Evolutionary conservation across 1,139 yeast species (phyloP).

Genomic region (Suhomyces guaymorum): DNA sequence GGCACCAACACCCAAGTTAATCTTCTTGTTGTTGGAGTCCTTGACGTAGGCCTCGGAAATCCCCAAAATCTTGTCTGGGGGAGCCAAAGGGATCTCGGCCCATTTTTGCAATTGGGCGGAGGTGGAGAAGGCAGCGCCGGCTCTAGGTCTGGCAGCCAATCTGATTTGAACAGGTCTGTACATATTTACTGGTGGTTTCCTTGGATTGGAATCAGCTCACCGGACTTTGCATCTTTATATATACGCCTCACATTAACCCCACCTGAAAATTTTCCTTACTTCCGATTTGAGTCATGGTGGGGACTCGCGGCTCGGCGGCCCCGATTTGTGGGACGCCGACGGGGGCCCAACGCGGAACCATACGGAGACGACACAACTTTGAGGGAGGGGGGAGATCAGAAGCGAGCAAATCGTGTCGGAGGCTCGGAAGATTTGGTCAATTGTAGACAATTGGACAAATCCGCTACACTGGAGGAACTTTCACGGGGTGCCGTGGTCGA

Average conservation of each 20-base stretch:
- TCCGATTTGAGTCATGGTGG: slow-evolving; percentile 11
- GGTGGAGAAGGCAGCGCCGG: slow-evolving; percentile 20
- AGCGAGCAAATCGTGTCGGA: too few relatives aligned
- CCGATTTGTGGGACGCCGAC: too few relatives aligned
- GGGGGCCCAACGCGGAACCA: too few relatives aligned
- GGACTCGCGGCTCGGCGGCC: neutral
- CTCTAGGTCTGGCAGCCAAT: slow-evolving; percentile 10
- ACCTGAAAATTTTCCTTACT: slow-evolving; percentile 12
- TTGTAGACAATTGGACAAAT: too few relatives aligned
- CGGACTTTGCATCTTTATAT: slow-evolving; percentile 6
- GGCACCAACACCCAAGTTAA: slow-evolving; percentile 54
- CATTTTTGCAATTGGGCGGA: slow-evolving; percentile 28
- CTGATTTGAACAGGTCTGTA: slow-evolving; percentile 11
- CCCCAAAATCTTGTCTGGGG: slow-evolving; percentile 75
- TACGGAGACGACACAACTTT: too few relatives aligned
- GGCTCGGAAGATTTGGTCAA: too few relatives aligned
- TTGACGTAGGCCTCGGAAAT: slow-evolving; percentile 53
- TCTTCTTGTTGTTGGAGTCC: slow-evolving; percentile 43
- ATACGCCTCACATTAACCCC: slow-evolving; percentile 8
- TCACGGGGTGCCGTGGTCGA: too few relatives aligned
- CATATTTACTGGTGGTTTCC: slow-evolving; percentile 5
- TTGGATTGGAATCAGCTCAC: neutral
- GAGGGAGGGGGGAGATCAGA: too few relatives aligned
- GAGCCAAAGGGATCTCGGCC: slow-evolving; percentile 58
- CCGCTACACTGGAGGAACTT: too few relatives aligned